Conservation (phyloP, 208 protist species). For the Vickermania spadyakhi region DNA sequence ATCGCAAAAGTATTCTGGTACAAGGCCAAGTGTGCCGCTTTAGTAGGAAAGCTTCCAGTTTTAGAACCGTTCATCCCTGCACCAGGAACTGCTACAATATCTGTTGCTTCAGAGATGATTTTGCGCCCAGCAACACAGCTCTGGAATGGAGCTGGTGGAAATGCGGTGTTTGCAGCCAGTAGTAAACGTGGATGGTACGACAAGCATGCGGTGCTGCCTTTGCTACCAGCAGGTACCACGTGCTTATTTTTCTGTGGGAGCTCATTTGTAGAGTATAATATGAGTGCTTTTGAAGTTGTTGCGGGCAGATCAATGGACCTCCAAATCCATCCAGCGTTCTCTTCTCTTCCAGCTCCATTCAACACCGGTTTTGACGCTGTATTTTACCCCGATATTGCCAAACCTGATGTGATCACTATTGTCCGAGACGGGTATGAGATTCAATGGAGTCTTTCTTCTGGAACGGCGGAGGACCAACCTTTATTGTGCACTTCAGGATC, state of each 20-base stretch:
- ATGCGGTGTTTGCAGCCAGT: constrained; percentile 12
- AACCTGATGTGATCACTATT: constrained; percentile 26
- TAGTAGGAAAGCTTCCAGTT: constrained; percentile 3
- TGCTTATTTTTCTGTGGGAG: constrained; percentile 50
- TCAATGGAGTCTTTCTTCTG: constrained; percentile 37
- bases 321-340: constrained; percentile 27
- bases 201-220: constrained; percentile 33
- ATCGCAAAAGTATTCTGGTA: constrained; percentile 55
- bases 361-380: constrained; percentile 36
- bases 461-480: constrained; percentile 3
- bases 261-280: constrained; percentile 37
- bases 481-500: constrained; percentile 10
- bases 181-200: constrained; percentile 22
- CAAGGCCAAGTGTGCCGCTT: constrained; percentile 9
- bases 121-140: constrained; percentile 9
- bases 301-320: constrained; percentile 9
- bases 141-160: constrained; percentile 6
- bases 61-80: constrained; percentile 9
- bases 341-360: constrained; percentile 45
- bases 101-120: constrained; percentile 12
- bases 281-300: constrained; percentile 8
- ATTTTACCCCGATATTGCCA: constrained; percentile 39
- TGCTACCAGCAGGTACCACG: constrained; percentile 9
- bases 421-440: constrained; percentile 32
- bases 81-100: constrained; percentile 4